Conservation (phyloP, 768 basidiomycete species). For the Hemileccinum impolitum region DNA sequence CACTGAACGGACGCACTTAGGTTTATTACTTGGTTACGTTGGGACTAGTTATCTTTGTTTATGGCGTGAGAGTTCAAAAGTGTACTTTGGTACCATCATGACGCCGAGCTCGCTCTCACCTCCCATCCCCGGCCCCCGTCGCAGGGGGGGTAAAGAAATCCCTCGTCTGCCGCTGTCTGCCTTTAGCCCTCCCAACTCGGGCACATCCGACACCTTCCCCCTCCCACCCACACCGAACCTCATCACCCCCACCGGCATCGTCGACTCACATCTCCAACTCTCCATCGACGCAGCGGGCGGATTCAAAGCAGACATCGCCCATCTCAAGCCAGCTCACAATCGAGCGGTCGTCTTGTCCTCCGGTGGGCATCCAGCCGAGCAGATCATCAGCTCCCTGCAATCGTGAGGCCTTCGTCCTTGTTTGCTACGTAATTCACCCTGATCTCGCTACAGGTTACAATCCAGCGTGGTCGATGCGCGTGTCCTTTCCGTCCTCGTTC, state of each 20-base stretch:
- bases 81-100: background rate
- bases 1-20: too few relatives aligned
- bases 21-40: too few relatives aligned
- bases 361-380: too few relatives aligned
- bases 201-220: conserved; percentile 64
- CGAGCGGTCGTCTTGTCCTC: too few relatives aligned
- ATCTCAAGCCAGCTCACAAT: too few relatives aligned
- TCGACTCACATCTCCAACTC: conserved; percentile 63
- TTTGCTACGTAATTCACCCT: background rate
- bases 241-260: conserved; percentile 57
- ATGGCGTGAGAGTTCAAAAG: conserved; percentile 2
- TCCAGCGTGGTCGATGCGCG: conserved; percentile 27
- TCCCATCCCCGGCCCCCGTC: conserved; percentile 38
- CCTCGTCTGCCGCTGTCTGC: conserved; percentile 75
- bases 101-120: background rate
- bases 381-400: conserved; percentile 35
- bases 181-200: conserved; percentile 68
- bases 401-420: conserved; percentile 29
- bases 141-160: conserved; percentile 63
- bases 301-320: conserved; percentile 30
- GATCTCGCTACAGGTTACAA: conserved; percentile 15
- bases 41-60: too few relatives aligned
- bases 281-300: conserved; percentile 19
- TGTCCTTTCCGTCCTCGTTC: conserved; percentile 56
- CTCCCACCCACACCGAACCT: conserved; percentile 65